phyloP scores from a whole-genome alignment of 495 filamentous ascomycete genomes.

The Penicillium manginii region DNA sequence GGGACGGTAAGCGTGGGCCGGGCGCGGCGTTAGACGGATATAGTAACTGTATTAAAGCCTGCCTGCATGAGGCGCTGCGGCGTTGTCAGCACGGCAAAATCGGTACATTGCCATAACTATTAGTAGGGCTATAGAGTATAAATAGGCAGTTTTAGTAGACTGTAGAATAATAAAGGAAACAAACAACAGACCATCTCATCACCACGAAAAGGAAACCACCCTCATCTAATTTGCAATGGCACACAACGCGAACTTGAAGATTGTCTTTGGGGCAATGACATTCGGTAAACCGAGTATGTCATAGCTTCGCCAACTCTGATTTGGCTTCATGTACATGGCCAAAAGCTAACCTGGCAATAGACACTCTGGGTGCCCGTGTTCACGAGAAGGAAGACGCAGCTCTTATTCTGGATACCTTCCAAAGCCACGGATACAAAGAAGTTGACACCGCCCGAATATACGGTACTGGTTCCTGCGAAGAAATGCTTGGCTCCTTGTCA shows the following conservation, averaged over 20 bases:
- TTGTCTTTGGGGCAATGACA: constrained; percentile 25
- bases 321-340: too few species aligned
- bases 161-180: neutral
- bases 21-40: constrained; percentile 7
- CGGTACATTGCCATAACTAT: neutral
- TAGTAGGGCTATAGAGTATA: too few species aligned
- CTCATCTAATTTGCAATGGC: constrained; percentile 7
- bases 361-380: constrained; percentile 21
- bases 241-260: constrained; percentile 15
- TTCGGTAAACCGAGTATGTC: constrained; percentile 22
- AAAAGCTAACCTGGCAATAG: neutral
- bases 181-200: neutral
- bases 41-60: neutral
- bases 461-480: constrained; percentile 54
- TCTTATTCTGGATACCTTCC: constrained; percentile 53
- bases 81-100: neutral
- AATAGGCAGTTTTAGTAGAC: neutral
- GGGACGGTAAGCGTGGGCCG: neutral
- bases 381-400: constrained; percentile 13
- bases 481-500: constrained; percentile 47
- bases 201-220: neutral
- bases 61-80: constrained; percentile 5
- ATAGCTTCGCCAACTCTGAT: neutral
- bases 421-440: constrained; percentile 57
- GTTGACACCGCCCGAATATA: constrained; percentile 62